Base-by-base conservation (phyloP, 441 rosid genomes). In the Corymbia citriodora region DNA sequence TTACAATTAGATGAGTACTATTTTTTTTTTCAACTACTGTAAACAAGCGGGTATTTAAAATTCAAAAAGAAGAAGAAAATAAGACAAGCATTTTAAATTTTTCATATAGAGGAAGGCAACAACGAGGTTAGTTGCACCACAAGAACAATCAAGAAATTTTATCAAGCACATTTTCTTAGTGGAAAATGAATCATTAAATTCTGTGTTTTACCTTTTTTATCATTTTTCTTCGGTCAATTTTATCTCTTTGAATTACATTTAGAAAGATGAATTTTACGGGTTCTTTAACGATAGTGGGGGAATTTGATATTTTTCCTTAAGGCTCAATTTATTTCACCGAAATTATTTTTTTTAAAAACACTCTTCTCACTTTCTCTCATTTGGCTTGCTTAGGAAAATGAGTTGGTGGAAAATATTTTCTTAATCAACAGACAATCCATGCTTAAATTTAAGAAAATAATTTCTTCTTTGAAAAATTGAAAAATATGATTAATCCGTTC, bases 381-480 rank as follows among this genome's bases (percentile, higher is more conserved):
- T 25, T 25, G n/a, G n/a, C 25, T 59, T 11, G 65, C 25, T 25
- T 59, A 59, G 25, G n/a, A 59, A 59, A 59, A 25, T 59, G 14
- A 1, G n/a, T 4, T 0, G 5, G 5, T 0, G 0, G 0, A 59
- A 59, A 25, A 59, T 59, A 59, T 59, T 59, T 59, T 55, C 0
- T 0, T 59, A 59, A 0, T 59, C 25, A 59, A 59, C 0, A 1
- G 0, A 59, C 2, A 29, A 1, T 29, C 14, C 2, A 59, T 59
- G 25, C n/a, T 0, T 59, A 59, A 59, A 59, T 59, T 59, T 14
- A 59, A 13, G 11, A 25, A 59, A 59, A 59, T 59, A 7, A 59
- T 2, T 59, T 59, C 12, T 0, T 10, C n/a, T 1, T 59, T 25
- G n/a, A 59, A 59, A 59, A 59, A 59, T 59, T 59, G 0, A 3